Percentiles rank a stretch among this genome's conserved stretches.
phyloP scores from a whole-genome alignment of 2,329 filamentous ascomycete genomes.

The Juglanconis sp. region DNA sequence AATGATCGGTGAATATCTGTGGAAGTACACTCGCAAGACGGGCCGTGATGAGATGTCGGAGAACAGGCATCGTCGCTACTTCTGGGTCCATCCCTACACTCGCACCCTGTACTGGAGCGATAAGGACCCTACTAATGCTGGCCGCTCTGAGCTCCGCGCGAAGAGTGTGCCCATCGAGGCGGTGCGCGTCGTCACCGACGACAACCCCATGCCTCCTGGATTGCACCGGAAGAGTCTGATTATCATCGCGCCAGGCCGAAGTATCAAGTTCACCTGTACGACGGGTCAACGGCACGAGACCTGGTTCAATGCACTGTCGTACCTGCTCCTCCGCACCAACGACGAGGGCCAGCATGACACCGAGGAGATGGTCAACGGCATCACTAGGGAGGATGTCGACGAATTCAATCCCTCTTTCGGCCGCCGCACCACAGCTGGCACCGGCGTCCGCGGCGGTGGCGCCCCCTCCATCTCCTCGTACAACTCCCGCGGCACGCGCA shows the following conservation, averaged over 20 bases:
- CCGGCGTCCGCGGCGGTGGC: slow-evolving; percentile 43
- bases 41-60: slow-evolving; percentile 86
- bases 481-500: slow-evolving; percentile 67
- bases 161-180: slow-evolving; percentile 95
- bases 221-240: slow-evolving; percentile 92
- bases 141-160: slow-evolving; percentile 69
- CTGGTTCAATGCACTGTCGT: slow-evolving; percentile 96
- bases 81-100: slow-evolving; percentile 99
- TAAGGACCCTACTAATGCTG: slow-evolving; percentile 75
- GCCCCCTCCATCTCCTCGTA: slow-evolving; percentile 74
- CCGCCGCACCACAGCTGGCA: slow-evolving; percentile 37
- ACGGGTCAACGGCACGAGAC: slow-evolving; percentile 95
- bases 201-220: slow-evolving; percentile 92
- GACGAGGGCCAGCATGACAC: slow-evolving; percentile 60
- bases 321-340: slow-evolving; percentile 77
- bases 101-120: slow-evolving; percentile 96
- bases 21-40: slow-evolving; percentile 97
- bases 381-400: slow-evolving; percentile 61
- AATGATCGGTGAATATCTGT: slow-evolving; percentile 98
- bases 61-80: slow-evolving; percentile 90
- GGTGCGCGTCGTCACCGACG: slow-evolving; percentile 86
- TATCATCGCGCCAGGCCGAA: slow-evolving; percentile 82
- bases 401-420: slow-evolving; percentile 76
- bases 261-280: slow-evolving; percentile 89
- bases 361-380: slow-evolving; percentile 55